Conservation (phyloP, 2,329 filamentous ascomycete species). For the Ceratocystis papillata region DNA sequence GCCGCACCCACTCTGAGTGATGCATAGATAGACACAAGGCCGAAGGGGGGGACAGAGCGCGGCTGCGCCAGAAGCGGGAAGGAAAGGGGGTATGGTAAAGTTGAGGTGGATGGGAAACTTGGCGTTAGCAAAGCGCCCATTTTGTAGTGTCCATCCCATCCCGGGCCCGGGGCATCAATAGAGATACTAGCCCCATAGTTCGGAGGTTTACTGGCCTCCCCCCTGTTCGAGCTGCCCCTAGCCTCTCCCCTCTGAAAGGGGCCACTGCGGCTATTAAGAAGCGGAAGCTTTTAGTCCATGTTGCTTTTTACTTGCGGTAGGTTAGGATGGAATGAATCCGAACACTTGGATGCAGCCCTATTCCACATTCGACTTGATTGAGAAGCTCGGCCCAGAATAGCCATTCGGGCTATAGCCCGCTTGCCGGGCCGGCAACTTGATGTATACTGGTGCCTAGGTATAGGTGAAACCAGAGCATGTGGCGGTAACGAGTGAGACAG, state of each 20-base stretch:
- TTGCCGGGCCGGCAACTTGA: not conserved
- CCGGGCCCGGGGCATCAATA: not conserved
- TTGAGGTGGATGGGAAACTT: not conserved
- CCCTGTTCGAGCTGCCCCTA: not conserved
- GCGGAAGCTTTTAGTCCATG: not conserved
- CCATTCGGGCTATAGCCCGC: not conserved
- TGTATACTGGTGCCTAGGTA: not conserved
- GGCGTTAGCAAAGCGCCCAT: not conserved
- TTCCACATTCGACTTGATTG: no score
- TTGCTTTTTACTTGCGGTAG: not conserved
- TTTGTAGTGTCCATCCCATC: no score
- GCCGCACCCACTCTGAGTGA: no score
- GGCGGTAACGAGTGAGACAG: no score
- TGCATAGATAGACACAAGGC: no score
- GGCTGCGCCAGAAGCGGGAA: no score
- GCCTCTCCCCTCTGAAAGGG: no score
- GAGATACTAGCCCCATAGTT: not conserved
- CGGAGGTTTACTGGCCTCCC: not conserved
- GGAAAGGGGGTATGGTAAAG: not conserved
- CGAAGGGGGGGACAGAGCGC: no score
- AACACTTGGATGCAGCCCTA: not conserved
- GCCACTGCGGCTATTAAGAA: not conserved
- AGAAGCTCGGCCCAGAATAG: not conserved
- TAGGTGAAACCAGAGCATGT: not conserved
- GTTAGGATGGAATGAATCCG: not conserved